These are phyloP conservation scores for Wallemia hederae DNA, from an alignment of 1,284 basidiomycete genomes.

Conservation along the genomic window DNA sequence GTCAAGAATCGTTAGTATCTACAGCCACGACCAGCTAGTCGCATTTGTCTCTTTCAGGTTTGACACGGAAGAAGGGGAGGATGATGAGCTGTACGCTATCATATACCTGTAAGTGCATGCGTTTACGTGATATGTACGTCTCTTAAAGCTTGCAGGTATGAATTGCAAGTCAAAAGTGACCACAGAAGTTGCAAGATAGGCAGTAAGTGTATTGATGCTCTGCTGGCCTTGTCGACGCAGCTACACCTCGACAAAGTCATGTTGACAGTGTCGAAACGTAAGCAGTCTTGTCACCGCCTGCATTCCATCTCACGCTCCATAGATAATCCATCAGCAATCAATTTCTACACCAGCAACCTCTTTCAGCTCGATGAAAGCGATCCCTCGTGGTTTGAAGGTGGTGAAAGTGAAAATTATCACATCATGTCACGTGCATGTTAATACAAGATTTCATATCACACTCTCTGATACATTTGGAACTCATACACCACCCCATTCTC, in stretches of 20 bases:
- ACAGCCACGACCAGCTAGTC: background rate
- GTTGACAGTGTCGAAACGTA: background rate
- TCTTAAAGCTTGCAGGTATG: background rate
- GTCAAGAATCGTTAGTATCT: background rate
- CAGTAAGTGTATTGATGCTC: background rate
- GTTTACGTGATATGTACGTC: background rate
- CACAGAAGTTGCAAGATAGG: background rate
- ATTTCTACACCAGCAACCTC: background rate
- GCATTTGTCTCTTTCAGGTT: background rate
- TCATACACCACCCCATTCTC: constrained; percentile 58
- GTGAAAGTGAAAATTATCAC: background rate
- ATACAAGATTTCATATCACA: background rate
- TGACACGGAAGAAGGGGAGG: background rate
- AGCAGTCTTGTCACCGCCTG: background rate
- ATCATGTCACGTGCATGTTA: background rate
- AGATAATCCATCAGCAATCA: background rate
- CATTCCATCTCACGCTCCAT: background rate
- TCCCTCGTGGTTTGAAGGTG: background rate
- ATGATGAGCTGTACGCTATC: background rate
- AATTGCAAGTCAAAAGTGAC: background rate
- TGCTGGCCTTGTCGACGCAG: background rate
- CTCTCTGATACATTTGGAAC: constrained; percentile 67
- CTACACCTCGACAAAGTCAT: background rate
- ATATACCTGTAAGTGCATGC: background rate
- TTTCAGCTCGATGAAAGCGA: background rate